Percentiles rank a stretch among this genome's conserved stretches.
Conservation (phyloP, 305 asterid species). For the Plantago coronopus region DNA sequence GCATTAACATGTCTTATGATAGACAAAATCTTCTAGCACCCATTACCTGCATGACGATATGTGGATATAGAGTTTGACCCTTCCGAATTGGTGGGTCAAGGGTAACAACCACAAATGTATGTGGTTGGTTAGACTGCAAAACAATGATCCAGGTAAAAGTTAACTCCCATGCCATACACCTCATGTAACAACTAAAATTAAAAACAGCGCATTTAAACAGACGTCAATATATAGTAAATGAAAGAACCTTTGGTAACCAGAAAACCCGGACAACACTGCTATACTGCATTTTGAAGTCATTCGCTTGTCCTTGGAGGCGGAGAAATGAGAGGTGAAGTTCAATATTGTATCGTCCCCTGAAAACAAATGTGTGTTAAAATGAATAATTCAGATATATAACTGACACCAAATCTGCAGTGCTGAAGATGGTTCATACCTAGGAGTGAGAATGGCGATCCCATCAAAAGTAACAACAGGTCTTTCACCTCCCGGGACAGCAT, state of each 20-base stretch:
- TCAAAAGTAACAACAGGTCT: slow-evolving; percentile 92
- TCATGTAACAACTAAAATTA: slow-evolving; percentile 1
- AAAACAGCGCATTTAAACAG: slow-evolving; percentile 12
- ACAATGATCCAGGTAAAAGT: slow-evolving; percentile 15
- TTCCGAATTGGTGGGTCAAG: slow-evolving; percentile 99
- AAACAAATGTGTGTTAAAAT: slow-evolving; percentile 29
- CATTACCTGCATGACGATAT: slow-evolving; percentile 92
- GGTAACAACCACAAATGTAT: slow-evolving; percentile 85
- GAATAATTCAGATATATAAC: slow-evolving; percentile 21
- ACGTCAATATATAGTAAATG: slow-evolving; percentile 8
- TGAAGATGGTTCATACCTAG: slow-evolving; percentile 51
- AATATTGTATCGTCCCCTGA: slow-evolving; percentile 85
- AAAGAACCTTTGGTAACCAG: slow-evolving; percentile 82
- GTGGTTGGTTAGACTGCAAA: slow-evolving; percentile 89
- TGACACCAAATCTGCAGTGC: neutral
- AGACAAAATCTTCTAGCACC: slow-evolving; percentile 15
- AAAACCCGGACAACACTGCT: slow-evolving; percentile 96
- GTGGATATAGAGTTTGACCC: slow-evolving; percentile 97
- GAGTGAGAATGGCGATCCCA: slow-evolving; percentile 87
- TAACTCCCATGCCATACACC: slow-evolving; percentile 4
- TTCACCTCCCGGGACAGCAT: slow-evolving; percentile 95
- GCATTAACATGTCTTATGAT: neutral
- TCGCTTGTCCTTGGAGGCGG: slow-evolving; percentile 98
- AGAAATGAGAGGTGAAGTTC: slow-evolving; percentile 95
- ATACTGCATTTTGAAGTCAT: slow-evolving; percentile 95